Base-by-base conservation (phyloP, 208 protist genomes). In the Trypanosoma melophagium region DNA sequence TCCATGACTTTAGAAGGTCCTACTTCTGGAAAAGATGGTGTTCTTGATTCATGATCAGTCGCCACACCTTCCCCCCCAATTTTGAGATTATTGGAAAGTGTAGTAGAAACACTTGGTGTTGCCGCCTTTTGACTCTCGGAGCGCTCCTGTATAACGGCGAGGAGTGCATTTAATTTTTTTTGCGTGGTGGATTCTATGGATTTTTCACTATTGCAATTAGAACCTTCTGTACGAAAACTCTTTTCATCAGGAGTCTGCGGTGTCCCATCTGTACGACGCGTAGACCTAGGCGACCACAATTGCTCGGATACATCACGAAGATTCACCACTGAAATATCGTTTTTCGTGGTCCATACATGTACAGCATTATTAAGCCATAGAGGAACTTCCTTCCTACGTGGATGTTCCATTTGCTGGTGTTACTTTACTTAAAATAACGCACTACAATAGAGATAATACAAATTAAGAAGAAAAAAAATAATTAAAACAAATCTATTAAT, bases 251-350 rank as follows among this genome's bases (percentile, higher is more conserved):
- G 19, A 25, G 47, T 55, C 24, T 28, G 42, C 58, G 60, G 24
- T 16, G 51, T 42, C 42, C 53, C 57, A 12, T 66, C 35, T 21
- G 28, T 24, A 38, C 58, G 38, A 21, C 40, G 35, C 9, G 65
- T 38, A 57, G 41, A 31, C 7, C 66, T 12, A 24, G 28, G 56
- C 31, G 52, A 21, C 16, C 24, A 53, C 38, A 94, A 60, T 49
- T 67, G 16, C 69, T 92, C 85, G 22, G 50, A 66, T 3, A 59
- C 42, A 53, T 91, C 77, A 24, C 88, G 77, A 56, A 94, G 76
- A 58, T 90, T 91, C 60, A 94, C 72, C 7, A 94, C 77, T 2
- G 83, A 85, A 31, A 94, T 61, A 40, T 89, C 81, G 21, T 76
- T 74, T 45, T 84, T 81, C 49, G 77, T 86, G 28, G 55, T 71